Percentiles rank a stretch among this genome's conserved stretches.
phyloP scores from a whole-genome alignment of 176 grass and related monocot genomes.

The Rhynchospora breviuscula region DNA sequence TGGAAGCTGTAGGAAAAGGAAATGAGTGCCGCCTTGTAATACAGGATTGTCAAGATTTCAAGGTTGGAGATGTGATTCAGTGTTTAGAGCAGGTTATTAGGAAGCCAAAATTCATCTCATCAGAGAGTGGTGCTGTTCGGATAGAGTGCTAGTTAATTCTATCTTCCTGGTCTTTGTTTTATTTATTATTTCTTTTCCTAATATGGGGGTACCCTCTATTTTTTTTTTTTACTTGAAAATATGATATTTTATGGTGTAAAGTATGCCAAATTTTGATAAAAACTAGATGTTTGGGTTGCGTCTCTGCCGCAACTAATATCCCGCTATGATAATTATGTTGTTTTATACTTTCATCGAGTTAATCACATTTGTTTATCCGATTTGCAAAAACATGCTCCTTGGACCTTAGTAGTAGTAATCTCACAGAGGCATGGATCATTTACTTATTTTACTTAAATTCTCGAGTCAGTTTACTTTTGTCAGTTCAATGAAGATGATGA shows the following conservation, averaged over 20 bases:
- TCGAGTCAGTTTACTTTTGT: no score
- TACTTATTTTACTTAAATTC: no score
- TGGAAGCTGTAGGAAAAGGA: constrained; percentile 65
- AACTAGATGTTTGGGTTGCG: not conserved
- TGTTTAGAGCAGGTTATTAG: constrained; percentile 79
- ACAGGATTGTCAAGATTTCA: constrained; percentile 70
- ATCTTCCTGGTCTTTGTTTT: not conserved
- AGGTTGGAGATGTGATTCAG: constrained; percentile 75
- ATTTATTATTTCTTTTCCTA: not conserved
- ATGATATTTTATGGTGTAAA: constrained; percentile 4
- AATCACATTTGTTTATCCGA: no score
- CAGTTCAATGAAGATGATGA: no score
- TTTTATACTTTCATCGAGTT: no score
- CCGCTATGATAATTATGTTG: no score
- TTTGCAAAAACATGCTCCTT: no score
- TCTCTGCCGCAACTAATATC: no score
- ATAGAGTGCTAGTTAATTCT: constrained; percentile 70
- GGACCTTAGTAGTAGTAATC: no score
- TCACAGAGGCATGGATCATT: no score
- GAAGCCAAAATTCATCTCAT: constrained; percentile 89
- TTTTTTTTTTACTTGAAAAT: not conserved
- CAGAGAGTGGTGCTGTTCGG: constrained; percentile 74
- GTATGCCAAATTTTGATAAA: not conserved
- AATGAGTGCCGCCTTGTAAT: constrained; percentile 87
- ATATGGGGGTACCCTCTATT: not conserved